phyloP scores from a whole-genome alignment of 108 stramenopile species.

The Craspedostauros australis region DNA sequence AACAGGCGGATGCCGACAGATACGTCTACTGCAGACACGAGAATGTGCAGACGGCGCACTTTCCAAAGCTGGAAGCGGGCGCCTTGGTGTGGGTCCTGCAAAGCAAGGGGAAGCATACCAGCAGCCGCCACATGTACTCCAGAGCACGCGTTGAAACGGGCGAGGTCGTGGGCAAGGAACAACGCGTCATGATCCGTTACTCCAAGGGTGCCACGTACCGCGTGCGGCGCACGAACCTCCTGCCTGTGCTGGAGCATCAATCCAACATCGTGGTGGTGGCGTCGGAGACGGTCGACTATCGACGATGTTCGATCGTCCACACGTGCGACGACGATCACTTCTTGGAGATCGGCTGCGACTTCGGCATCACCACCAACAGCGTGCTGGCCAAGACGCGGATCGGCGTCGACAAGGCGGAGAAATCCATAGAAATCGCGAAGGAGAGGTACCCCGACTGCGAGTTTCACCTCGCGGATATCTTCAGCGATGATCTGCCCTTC shows the following conservation, averaged over 20 bases:
- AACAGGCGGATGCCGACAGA: background rate
- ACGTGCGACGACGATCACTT: constrained; percentile 56
- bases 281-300: constrained; percentile 68
- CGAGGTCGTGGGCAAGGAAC: constrained; percentile 5
- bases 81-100: constrained; percentile 51
- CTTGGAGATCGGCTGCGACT: constrained; percentile 75
- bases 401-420: constrained; percentile 68
- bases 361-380: constrained; percentile 56
- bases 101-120: constrained; percentile 42
- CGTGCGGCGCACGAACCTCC: constrained; percentile 42
- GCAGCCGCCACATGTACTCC: constrained; percentile 7
- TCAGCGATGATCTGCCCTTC: background rate
- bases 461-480: constrained; percentile 40
- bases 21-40: constrained; percentile 16
- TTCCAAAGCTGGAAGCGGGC: constrained; percentile 11
- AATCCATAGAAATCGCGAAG: constrained; percentile 56
- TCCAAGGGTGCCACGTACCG: constrained; percentile 70
- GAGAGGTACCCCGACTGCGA: constrained; percentile 48
- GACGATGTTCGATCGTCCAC: constrained; percentile 51
- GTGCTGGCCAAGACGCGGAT: constrained; percentile 29
- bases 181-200: constrained; percentile 58
- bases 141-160: constrained; percentile 12
- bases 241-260: constrained; percentile 51
- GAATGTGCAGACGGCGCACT: constrained; percentile 7
- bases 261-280: constrained; percentile 42